Evolutionary conservation across 345 rosid species (phyloP).

Genomic region (Pistacia integerrima): DNA sequence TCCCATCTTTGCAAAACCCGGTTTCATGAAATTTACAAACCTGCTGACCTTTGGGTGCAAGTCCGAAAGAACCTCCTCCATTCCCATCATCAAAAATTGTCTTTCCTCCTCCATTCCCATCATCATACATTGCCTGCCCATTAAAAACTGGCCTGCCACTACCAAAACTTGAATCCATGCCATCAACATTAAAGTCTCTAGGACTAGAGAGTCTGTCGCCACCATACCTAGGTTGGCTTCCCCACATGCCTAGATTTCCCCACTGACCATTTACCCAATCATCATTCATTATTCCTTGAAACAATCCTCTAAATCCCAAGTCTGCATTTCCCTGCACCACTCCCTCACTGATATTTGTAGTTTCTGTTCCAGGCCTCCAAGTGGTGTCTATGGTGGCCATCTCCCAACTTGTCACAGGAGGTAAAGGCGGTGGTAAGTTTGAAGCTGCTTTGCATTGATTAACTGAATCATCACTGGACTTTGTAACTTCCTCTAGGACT

Average conservation of each 20-base stretch:
- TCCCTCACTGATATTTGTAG: conserved; percentile 38
- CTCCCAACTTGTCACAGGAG: conserved; percentile 38
- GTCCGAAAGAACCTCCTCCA: conserved; percentile 46
- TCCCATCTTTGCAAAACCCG: conserved; percentile 80
- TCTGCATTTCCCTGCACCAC: conserved; percentile 45
- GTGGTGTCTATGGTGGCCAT: conserved; percentile 29
- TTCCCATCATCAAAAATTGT: conserved; percentile 35
- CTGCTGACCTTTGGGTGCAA: conserved; percentile 69
- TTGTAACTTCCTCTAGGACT: conserved; percentile 32
- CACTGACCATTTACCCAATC: conserved; percentile 46
- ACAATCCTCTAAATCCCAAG: conserved; percentile 28
- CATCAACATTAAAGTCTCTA: conserved; percentile 57
- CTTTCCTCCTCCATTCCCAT: conserved; percentile 55
- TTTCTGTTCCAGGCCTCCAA: conserved; percentile 49
- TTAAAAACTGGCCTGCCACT: conserved; percentile 49
- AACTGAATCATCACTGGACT: conserved; percentile 43
- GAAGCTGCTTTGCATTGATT: conserved; percentile 54
- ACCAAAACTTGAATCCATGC: conserved; percentile 49
- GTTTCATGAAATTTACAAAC: conserved; percentile 75
- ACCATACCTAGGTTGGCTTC: conserved; percentile 53
- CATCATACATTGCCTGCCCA: conserved; percentile 39
- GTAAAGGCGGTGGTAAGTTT: conserved; percentile 46
- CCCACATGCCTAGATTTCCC: conserved; percentile 42
- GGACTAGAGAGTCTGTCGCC: conserved; percentile 46
- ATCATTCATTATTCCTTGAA: conserved; percentile 29